Evolutionary conservation across 176 grass and related monocot species (phyloP), one percentile per base, ranked within the genome.

Genomic region (Cocos nucifera): DNA sequence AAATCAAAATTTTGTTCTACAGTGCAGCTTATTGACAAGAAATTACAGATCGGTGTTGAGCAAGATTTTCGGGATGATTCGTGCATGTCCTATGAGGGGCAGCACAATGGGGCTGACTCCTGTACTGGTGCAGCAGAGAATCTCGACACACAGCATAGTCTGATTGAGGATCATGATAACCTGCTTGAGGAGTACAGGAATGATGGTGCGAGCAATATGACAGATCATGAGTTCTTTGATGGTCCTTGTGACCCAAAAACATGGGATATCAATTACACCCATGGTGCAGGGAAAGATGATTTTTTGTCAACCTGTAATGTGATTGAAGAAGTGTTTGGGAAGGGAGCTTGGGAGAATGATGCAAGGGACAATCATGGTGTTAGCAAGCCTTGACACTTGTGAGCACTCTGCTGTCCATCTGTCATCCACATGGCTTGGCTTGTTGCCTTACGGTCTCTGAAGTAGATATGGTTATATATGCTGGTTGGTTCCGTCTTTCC

Each of bases 291-390:
- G 16, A 83, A 75, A 52, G 79, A 89, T 2, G 89, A 89, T 17
- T 80, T 95, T 58, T 59, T 89, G 19, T 79, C 89, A 0, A 86
- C 85, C 3, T 75, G 58, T 70, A 89, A 95, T 83, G 78, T 86
- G 44, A 86, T 89, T 58, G 82, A 95, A 71, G 82, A 95, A 76
- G 82, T 95, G 54, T 85, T 95, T 55, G 85, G 89, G 14, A 83
- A 88, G 66, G 82, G 66, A 51, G 65, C 73, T 54, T 62, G 50
- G 14, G 76, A 89, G 28, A 78, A 79, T 27, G 39, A 64, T 30
- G 48, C 56, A 27, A 73, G 55, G 24, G 24, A 23, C 65, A 52
- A 29, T 19, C 57, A 75, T 54, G 25, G 51, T 54, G 63, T 73
- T 44, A 69, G 66, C 58, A 76, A 76, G 70, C 57, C 54, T 53